phyloP scores from a whole-genome alignment of 176 grass and related monocot genomes.

The Areca catechu region DNA sequence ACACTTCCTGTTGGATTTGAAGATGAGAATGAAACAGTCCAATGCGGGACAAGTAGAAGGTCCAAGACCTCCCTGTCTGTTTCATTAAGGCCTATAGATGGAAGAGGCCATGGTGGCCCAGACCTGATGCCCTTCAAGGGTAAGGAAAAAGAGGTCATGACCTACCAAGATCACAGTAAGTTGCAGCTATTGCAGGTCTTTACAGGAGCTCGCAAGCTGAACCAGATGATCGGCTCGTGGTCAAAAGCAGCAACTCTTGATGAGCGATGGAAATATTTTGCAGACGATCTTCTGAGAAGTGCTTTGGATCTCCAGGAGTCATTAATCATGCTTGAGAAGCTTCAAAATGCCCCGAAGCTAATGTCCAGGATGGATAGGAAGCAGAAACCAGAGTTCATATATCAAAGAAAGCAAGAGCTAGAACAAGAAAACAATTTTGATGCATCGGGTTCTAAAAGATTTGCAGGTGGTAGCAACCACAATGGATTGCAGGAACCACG shows the following conservation, averaged over 20 bases:
- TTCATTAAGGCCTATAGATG: slow-evolving; percentile 31
- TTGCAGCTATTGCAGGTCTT: slow-evolving; percentile 28
- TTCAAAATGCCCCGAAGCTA: slow-evolving; percentile 33
- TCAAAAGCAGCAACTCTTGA: neutral
- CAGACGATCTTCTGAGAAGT: slow-evolving; percentile 57
- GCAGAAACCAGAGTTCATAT: slow-evolving; percentile 22
- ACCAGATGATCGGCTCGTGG: slow-evolving; percentile 13
- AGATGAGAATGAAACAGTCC: slow-evolving; percentile 30
- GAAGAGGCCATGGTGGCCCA: slow-evolving; percentile 20
- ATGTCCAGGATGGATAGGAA: slow-evolving; percentile 27
- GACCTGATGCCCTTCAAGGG: slow-evolving; percentile 17
- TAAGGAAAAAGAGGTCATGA: slow-evolving; percentile 29
- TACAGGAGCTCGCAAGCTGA: slow-evolving; percentile 10
- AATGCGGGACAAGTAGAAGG: slow-evolving; percentile 1
- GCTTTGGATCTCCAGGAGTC: slow-evolving; percentile 79
- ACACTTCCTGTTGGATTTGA: slow-evolving; percentile 28
- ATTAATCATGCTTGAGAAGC: slow-evolving; percentile 60
- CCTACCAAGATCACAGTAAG: slow-evolving; percentile 23
- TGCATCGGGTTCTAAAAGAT: slow-evolving; percentile 20
- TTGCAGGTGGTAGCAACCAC: neutral
- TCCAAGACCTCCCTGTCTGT: slow-evolving; percentile 14
- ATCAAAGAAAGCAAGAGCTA: slow-evolving; percentile 5
- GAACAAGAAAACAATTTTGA: slow-evolving; percentile 20
- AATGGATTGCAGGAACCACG: slow-evolving; percentile 2
- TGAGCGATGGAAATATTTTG: slow-evolving; percentile 41